Base-by-base conservation (phyloP, 2,329 filamentous ascomycete species). In the Alternaria rosae region DNA sequence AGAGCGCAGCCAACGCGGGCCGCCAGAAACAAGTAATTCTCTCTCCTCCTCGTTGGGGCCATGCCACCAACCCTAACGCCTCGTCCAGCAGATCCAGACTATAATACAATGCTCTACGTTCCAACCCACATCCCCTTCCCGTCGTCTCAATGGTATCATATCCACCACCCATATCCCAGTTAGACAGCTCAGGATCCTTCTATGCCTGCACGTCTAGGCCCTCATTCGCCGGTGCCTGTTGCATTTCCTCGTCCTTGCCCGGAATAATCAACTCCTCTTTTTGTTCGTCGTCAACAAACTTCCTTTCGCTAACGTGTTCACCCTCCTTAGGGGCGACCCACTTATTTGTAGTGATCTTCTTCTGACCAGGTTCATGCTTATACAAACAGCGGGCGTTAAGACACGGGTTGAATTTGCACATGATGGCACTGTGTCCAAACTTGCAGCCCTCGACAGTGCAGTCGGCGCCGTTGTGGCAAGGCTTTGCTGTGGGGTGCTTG, bases 351-450 rank as follows among this genome's bases (percentile, higher is more conserved):
- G 92, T 93, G 54, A 64, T 70, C 70, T 92, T 89, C 82, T 87
- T 86, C 76, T 99, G 95, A 12, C 94, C 95, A 57, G 96, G 93
- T 42, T 89, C 91, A 79, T 99, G 95, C 80, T 93, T 93, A 83
- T 93, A 98, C 5, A 89, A 85, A 79, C 95, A 99, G 70, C 84
- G 87, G n/a, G 91, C 87, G 82, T 97, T 97, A 66, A 93, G 87
- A 81, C 95, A 99, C 1, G 94, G 95, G 70, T 89, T 94, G 82
- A 91, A 98, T 77, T 89, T 93, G 89, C 95, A 99, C 78, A 91
- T 87, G 50, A 90, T 92, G 78, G 90, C 89, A 69, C 91, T 82
- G 81, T 99, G 95, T 12, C 92, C 94, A 77, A 97, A 99, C 71
- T 93, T 93, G 87, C 95, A 99, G 63, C 89, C 89, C 12, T 89